A percentile compares a stretch with the other conserved stretches of the same genome.
phyloP scores from a whole-genome alignment of 805 yeast genomes.

The Kodamaea sagamina region DNA sequence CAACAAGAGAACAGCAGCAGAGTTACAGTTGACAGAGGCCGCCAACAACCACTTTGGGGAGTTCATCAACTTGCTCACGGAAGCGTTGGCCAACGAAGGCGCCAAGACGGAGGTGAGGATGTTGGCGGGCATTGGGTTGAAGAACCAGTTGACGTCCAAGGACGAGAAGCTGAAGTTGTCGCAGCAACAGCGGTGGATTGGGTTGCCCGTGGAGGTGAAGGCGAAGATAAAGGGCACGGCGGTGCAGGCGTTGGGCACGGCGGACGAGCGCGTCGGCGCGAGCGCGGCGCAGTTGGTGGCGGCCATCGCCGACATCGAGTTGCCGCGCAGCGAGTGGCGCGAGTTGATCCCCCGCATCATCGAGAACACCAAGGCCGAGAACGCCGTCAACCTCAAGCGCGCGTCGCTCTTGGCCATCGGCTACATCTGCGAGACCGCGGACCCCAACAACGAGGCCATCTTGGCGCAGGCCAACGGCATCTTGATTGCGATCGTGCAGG shows the following conservation, averaged over 20 bases:
- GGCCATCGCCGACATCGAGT: slow-evolving; percentile 93
- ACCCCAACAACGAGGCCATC: slow-evolving; percentile 75
- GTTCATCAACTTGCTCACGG: slow-evolving; percentile 68
- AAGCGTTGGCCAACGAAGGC: slow-evolving; percentile 65
- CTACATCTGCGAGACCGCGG: slow-evolving; percentile 93
- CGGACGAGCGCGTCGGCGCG: slow-evolving; percentile 77
- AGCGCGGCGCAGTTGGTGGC: slow-evolving; percentile 94
- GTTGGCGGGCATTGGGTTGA: slow-evolving; percentile 84
- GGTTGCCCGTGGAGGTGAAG: slow-evolving; percentile 56
- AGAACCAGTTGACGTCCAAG: slow-evolving; percentile 86
- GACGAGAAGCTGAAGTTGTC: slow-evolving; percentile 58
- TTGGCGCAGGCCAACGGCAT: slow-evolving; percentile 88
- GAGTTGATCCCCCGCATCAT: slow-evolving; percentile 82
- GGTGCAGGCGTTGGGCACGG: slow-evolving; percentile 60
- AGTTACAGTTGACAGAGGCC: slow-evolving; percentile 67
- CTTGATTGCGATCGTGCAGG: slow-evolving; percentile 93
- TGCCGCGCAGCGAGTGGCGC: slow-evolving; percentile 87
- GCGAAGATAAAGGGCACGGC: slow-evolving; percentile 61
- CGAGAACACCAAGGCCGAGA: slow-evolving; percentile 78
- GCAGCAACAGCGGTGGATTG: slow-evolving; percentile 75
- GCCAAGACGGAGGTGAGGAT: slow-evolving; percentile 80
- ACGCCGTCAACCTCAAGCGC: slow-evolving; percentile 78
- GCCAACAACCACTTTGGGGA: slow-evolving; percentile 76
- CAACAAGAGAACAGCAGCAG: slow-evolving; percentile 71
- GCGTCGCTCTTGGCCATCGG: slow-evolving; percentile 90